A percentile compares a stretch with the other conserved stretches of the same genome.
Evolutionary conservation across 352 stramenopile genomes (phyloP).

Genomic region (Phytopythium delawarense): DNA sequence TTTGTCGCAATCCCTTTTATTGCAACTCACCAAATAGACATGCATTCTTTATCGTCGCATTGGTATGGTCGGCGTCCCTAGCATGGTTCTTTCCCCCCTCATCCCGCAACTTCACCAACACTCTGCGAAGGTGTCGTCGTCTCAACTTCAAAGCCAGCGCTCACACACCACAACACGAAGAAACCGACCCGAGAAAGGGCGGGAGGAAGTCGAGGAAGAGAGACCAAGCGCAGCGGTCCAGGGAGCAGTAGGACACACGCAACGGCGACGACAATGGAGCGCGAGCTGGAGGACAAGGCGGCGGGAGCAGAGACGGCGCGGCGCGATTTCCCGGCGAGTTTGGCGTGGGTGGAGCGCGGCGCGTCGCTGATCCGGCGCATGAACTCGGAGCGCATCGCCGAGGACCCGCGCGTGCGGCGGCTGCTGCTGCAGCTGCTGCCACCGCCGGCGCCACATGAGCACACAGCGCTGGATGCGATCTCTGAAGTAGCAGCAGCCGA

Average conservation of each 20-base stretch:
- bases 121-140: not conserved
- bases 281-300: not conserved
- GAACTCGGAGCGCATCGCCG: conserved; percentile 84
- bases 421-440: conserved; percentile 41
- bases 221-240: not conserved
- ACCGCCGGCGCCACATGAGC: conserved; percentile 17
- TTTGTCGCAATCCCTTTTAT: not conserved
- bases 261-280: not conserved
- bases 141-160: conserved; percentile 10
- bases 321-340: conserved; percentile 31
- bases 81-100: not conserved
- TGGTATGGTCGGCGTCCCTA: too few relatives aligned
- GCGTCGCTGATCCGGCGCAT: conserved; percentile 83
- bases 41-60: too few relatives aligned
- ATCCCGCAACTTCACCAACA: conserved; percentile 12
- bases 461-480: conserved; percentile 24
- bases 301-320: not conserved
- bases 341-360: conserved; percentile 79
- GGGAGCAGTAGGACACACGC: not conserved
- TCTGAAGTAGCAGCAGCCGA: conserved; percentile 11
- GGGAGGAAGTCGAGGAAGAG: not conserved
- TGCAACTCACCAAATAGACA: too few relatives aligned
- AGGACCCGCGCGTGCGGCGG: conserved; percentile 73
- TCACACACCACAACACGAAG: not conserved
- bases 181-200: conserved; percentile 5